Base-by-base conservation (phyloP, 2,329 filamentous ascomycete species). In the Colletotrichum shisoi region DNA sequence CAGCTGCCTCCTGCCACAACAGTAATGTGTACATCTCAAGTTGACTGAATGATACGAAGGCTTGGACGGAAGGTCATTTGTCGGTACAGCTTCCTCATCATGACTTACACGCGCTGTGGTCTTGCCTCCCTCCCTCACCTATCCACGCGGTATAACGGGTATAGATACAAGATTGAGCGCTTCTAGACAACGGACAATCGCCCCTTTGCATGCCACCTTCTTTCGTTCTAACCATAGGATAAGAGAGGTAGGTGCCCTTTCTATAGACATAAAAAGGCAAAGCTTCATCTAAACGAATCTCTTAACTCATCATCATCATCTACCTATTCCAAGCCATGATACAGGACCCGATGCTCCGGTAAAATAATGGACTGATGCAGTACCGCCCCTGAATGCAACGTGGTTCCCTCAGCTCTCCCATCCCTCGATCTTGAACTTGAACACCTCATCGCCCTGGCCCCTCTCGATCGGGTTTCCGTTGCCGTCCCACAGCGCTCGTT, bases 401-500 rank as follows among this genome's bases (percentile, higher is more conserved):
- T 3, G 7, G 17, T 31, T 7, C 4, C 31, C n/a, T 67, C 31
- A 69, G 19, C 27, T 75, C 1, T 83, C 78, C 83, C 83, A 85
- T 0, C 81, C 84, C 8, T 87, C 81, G 68, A 90, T 84, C 65
- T 79, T 77, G 71, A 88, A 90, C 49, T 78, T 79, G 71, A 87
- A 84, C 31, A 80, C 81, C 68, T 84, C 75, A 66, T 90, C 87
- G 2, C 84, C 86, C 63, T 84, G 73, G 0, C 85, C 86, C 24
- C 82, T 80, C 24, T 81, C 77, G 49, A 89, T 79, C 2, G 79
- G 74, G 58, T 86, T 84, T 9, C 87, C 87, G 54, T 86, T 80
- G 0, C 79, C 77, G 72, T 89, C 87, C 80, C 82, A 90, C 48
- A 89, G 76, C 4, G 86, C 83, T 42, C 87, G 79, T 76, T 90